These are phyloP conservation scores for Buddleja alternifolia DNA, from an alignment of 257 asterid genomes.

Conservation along the genomic window DNA sequence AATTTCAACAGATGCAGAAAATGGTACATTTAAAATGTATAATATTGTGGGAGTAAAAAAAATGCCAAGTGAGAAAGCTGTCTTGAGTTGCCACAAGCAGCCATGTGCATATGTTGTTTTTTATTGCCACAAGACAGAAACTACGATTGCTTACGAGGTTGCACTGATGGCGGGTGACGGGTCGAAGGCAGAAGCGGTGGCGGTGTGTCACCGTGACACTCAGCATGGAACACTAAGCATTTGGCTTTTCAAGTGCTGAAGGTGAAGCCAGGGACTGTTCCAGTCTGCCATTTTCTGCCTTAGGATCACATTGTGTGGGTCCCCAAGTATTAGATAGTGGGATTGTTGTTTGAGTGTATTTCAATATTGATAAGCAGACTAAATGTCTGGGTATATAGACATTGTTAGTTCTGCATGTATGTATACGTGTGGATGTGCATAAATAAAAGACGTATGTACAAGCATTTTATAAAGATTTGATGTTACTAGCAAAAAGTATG, in stretches of 20 bases:
- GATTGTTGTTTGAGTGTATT: too few relatives aligned
- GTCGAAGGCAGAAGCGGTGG: constrained; percentile 67
- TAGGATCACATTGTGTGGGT: constrained; percentile 91
- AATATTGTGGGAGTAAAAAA: constrained; percentile 40
- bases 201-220: constrained; percentile 82
- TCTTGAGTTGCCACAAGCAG: constrained; percentile 71
- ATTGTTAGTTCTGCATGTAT: too few relatives aligned
- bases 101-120: constrained; percentile 75
- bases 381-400: too few relatives aligned
- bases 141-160: constrained; percentile 57
- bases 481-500: too few relatives aligned
- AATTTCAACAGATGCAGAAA: constrained; percentile 55
- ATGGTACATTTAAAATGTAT: constrained; percentile 38
- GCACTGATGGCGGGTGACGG: constrained; percentile 60
- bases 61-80: constrained; percentile 36
- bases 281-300: constrained; percentile 93
- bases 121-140: constrained; percentile 69
- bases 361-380: too few relatives aligned
- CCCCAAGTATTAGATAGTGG: too few relatives aligned
- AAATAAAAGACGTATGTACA: too few relatives aligned
- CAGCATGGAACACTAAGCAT: constrained; percentile 90
- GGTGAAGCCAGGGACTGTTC: constrained; percentile 82
- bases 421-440: too few relatives aligned
- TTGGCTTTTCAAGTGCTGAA: constrained; percentile 89
- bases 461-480: too few relatives aligned